phyloP scores from a whole-genome alignment of 2,329 filamentous ascomycete species.

The Scedosporium aurantiacum region DNA sequence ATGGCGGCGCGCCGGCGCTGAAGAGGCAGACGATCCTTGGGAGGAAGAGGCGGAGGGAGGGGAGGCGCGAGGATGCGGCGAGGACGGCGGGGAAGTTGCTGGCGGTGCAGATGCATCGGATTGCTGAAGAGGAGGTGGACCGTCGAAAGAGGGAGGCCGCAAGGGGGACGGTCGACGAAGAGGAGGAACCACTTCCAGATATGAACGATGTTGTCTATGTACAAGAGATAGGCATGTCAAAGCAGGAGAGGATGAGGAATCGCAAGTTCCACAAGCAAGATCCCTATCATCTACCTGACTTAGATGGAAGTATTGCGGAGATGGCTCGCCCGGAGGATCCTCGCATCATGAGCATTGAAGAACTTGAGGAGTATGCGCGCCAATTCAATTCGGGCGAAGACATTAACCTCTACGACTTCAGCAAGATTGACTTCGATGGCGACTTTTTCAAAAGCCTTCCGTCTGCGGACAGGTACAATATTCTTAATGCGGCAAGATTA shows the following conservation, averaged over 20 bases:
- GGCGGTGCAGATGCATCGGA: slow-evolving; percentile 85
- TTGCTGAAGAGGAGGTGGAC: slow-evolving; percentile 73
- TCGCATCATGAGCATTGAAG: slow-evolving; percentile 89
- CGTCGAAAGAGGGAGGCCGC: slow-evolving; percentile 42
- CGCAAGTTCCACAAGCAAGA: slow-evolving; percentile 85
- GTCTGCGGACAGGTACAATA: slow-evolving; percentile 87
- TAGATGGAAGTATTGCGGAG: slow-evolving; percentile 65
- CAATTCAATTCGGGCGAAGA: slow-evolving; percentile 91
- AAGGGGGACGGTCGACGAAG: slow-evolving; percentile 30
- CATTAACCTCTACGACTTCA: slow-evolving; percentile 87
- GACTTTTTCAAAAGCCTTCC: slow-evolving; percentile 91
- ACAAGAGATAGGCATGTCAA: slow-evolving; percentile 75
- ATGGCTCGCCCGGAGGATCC: slow-evolving; percentile 91
- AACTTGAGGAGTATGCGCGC: slow-evolving; percentile 84
- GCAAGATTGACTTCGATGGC: slow-evolving; percentile 95
- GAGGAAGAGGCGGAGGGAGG: slow-evolving; percentile 71
- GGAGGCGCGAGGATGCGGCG: slow-evolving; percentile 82
- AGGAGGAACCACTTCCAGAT: slow-evolving; percentile 58
- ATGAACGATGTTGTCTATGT: slow-evolving; percentile 70
- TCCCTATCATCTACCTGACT: slow-evolving; percentile 85
- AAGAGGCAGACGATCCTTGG: slow-evolving; percentile 83
- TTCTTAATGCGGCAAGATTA: slow-evolving; percentile 83
- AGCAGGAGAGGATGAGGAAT: slow-evolving; percentile 60
- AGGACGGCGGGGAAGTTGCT: slow-evolving; percentile 84
- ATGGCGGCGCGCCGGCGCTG: slow-evolving; percentile 81